Conservation (phyloP, 1,139 yeast genomes). For the Torulaspora globosa region DNA sequence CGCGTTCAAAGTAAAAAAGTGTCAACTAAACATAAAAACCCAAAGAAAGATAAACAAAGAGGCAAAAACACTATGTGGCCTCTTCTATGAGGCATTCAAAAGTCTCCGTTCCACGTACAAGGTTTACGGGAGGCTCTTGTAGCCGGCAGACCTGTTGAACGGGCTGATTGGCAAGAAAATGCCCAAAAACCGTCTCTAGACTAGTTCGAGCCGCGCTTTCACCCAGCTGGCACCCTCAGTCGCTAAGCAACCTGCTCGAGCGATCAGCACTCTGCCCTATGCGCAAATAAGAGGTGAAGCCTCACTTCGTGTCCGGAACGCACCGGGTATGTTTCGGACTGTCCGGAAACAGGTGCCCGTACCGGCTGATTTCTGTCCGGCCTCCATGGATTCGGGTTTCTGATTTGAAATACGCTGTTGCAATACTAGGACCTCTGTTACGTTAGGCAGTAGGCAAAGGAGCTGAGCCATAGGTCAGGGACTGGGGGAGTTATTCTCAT, state of each 20-base stretch:
- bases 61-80: not conserved
- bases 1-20: not conserved
- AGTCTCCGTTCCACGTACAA: no score
- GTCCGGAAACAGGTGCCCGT: conserved; percentile 1
- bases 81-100: no score
- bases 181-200: no score
- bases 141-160: no score
- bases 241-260: no score
- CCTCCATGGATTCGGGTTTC: conserved; percentile 1
- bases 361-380: conserved; percentile 5
- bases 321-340: not conserved
- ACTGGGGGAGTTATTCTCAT: not conserved
- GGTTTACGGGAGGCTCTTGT: no score
- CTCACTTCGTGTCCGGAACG: conserved; percentile 2
- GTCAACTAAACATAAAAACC: conserved; percentile 2
- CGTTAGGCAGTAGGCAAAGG: not conserved
- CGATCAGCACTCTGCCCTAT: no score
- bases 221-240: no score
- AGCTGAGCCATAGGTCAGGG: not conserved
- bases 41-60: not conserved
- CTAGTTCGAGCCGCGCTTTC: no score
- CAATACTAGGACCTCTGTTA: not conserved
- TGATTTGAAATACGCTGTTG: conserved; percentile 1
- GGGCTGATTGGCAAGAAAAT: no score
- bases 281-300: no score